These are phyloP conservation scores for Rubia peregrina DNA, from an alignment of 305 asterid species.

Conservation along the genomic window DNA sequence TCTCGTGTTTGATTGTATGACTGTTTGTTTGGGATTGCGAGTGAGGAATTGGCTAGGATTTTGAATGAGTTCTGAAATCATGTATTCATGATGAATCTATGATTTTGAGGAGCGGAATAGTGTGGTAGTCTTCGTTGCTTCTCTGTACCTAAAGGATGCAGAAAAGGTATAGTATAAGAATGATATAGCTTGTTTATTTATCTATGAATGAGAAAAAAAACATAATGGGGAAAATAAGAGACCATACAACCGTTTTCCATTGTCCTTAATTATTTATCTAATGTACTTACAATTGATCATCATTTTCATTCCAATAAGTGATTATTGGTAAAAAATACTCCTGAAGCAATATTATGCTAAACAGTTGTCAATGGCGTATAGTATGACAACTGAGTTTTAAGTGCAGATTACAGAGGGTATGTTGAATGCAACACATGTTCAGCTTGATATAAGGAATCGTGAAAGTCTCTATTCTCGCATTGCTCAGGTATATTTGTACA, in stretches of 20 bases:
- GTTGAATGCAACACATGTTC: constrained; percentile 68
- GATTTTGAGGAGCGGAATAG: constrained; percentile 41
- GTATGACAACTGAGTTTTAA: constrained; percentile 6
- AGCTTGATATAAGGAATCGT: constrained; percentile 59
- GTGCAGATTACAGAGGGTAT: constrained; percentile 67
- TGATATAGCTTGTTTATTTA: not conserved
- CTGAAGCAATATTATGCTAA: not conserved
- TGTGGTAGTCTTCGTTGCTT: constrained; percentile 74
- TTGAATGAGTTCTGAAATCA: constrained; percentile 43
- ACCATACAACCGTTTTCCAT: not conserved
- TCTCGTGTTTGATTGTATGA: too few species aligned
- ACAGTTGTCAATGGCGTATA: not conserved
- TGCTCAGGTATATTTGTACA: constrained; percentile 41
- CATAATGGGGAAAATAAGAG: not conserved
- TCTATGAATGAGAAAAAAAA: not conserved
- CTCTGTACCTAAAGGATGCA: constrained; percentile 85
- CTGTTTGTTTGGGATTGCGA: too few species aligned
- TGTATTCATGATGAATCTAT: constrained; percentile 27
- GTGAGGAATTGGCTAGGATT: too few species aligned
- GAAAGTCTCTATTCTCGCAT: constrained; percentile 45
- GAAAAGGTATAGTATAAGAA: constrained; percentile 51
- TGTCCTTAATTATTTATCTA: not conserved
- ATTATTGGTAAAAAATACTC: too few species aligned
- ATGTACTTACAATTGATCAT: not conserved
- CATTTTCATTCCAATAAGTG: too few species aligned